Evolutionary conservation across 352 stramenopile genomes (phyloP), one percentile per base, ranked within the genome.

Genomic region (Phytophthora fragariae): DNA sequence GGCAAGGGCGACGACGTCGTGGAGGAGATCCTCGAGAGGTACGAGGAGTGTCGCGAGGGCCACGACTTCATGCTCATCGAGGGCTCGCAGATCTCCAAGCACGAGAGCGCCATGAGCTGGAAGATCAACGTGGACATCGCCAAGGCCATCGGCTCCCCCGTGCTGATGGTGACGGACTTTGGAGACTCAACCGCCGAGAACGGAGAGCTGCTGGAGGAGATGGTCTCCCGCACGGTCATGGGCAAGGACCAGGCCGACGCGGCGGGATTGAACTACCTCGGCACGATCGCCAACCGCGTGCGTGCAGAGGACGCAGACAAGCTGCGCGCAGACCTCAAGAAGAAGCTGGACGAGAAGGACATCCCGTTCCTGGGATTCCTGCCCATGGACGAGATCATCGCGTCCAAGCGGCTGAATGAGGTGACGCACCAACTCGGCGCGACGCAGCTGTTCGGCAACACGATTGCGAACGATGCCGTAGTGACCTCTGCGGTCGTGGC

Each of bases 41-140:
- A 86, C 63, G 88, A 95, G 49, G 55, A 77, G 9, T 74, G 73
- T 57, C 80, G 83, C 21, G 49, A 81, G 33, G 72, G 84, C 41
- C 86, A 95, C 72, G 88, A 95, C 76, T 95, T 95, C 60, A 90
- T 95, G 81, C 88, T 95, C 70, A 89, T 95, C 41, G 88, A 95
- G 62, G 88, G 88, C 21, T 87, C 86, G 9, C 79, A 84, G 58
- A 63, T 95, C 47, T 83, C 84, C 29, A 75, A 89, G 62, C 80
- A 89, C 73, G 86, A 95, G 58, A 85, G 83, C 35, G 77, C 82
- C 5, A 86, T 91, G 81, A 92, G 84, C 77, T 95, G 86, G 88
- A 90, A 92, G 57, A 84, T 95, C 60, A 92, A 95, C 63, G 77
- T 85, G 11, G 86, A 95, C 62, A 88, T 95, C 61, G 88, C 88